Evolutionary conservation across 2,329 filamentous ascomycete species (phyloP), one percentile per base, ranked within the genome.

Genomic region (Aspergillus puulaauensis): DNA sequence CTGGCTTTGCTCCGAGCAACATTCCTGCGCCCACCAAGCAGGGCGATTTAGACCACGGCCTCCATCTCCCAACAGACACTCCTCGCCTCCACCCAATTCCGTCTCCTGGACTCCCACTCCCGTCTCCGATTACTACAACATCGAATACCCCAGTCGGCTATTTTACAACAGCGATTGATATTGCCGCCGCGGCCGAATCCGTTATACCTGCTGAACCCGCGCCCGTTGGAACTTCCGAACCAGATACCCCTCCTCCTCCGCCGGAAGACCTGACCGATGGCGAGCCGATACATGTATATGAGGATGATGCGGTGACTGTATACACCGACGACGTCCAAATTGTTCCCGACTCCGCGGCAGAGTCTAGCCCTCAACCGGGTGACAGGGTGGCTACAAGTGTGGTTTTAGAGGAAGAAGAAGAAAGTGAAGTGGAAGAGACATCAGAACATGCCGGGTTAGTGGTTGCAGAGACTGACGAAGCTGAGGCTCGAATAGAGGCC

Each of bases 51-150:
- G 43, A 49, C 37, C 35, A 57, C 35, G n/a, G 39, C 14, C 48
- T 55, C 14, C 61, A 67, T 41, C 56, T 66, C 33, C 69, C 68
- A 24, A 71, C 65, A 21, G 68, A 73, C 23, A 75, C 75, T 12
- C 76, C 75, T 11, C 71, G 71, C 14, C 65, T 78, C 19, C 64
- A 68, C 27, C 76, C 75, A 15, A 62, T 77, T 37, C 67, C 71
- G 39, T 78, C 77, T 21, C 71, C 75, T 11, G 73, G 71, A 6
- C 68, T 77, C 37, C 72, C 75, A 11, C 63, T 73, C 43, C 72
- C 77, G 6, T 78, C 76, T 23, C 74, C 77, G 14, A 61, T 78
- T 23, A 59, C 73, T 33, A 66, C 69, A 12, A 60, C 59, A 27
- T 61, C 71, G 15, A 60, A 63, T 40, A 64, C 62, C 52, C 41